Evolutionary conservation across 2,329 filamentous ascomycete genomes (phyloP).

Genomic region (Didymella glomerata): DNA sequence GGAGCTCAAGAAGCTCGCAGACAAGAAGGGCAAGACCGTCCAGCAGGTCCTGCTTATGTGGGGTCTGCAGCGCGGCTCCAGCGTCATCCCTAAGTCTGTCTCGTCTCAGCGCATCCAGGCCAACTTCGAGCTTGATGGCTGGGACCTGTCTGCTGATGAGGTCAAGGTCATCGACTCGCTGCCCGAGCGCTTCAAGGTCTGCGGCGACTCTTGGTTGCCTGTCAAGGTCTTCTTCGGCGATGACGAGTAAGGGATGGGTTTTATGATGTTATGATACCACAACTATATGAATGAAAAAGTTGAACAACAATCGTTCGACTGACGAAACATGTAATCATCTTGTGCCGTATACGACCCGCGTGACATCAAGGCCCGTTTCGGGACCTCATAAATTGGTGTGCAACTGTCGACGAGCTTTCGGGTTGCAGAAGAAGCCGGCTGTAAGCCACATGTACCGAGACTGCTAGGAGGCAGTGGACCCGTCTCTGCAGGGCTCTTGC

Average conservation of each 20-base stretch:
- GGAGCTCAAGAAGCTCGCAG: slow-evolving; percentile 68
- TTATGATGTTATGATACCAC: slow-evolving; percentile 28
- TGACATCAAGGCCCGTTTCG: too few species aligned
- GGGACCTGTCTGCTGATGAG: slow-evolving; percentile 76
- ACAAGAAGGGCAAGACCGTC: slow-evolving; percentile 70
- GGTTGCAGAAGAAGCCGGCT: too few species aligned
- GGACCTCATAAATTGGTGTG: too few species aligned
- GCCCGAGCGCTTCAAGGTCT: slow-evolving; percentile 76
- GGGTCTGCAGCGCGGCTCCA: slow-evolving; percentile 82
- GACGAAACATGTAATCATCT: not conserved
- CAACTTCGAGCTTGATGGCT: slow-evolving; percentile 79
- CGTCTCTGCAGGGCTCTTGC: too few species aligned
- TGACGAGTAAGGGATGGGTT: slow-evolving; percentile 65
- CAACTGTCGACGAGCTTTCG: too few species aligned
- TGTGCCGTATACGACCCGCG: not conserved
- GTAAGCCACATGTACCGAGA: too few species aligned
- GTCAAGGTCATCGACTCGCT: slow-evolving; percentile 72
- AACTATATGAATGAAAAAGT: slow-evolving; percentile 13
- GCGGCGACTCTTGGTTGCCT: slow-evolving; percentile 76
- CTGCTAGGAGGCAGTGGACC: too few species aligned
- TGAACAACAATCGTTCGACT: not conserved
- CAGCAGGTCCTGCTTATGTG: slow-evolving; percentile 82
- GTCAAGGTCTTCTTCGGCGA: slow-evolving; percentile 84
- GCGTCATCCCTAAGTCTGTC: slow-evolving; percentile 86
- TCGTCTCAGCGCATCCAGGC: slow-evolving; percentile 75